A percentile compares a stretch with the other conserved stretches of the same genome.
These are phyloP conservation scores for Claviceps sp. DNA, from an alignment of 2,329 filamentous ascomycete genomes.

Conservation along the genomic window DNA sequence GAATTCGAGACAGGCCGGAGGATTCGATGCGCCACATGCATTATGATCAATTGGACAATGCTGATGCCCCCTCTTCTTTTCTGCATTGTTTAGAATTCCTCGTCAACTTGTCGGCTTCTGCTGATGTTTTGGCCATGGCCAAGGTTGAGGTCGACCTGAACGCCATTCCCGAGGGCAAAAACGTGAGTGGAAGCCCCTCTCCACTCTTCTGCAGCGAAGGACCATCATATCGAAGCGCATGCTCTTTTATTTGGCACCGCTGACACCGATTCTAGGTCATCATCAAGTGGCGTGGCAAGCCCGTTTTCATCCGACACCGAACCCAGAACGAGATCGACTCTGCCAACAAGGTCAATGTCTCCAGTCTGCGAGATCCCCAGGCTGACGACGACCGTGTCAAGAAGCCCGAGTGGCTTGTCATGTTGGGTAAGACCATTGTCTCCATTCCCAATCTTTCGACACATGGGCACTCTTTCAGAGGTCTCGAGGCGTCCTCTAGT, in stretches of 20 bases:
- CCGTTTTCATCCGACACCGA: conserved; percentile 98
- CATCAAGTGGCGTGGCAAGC: conserved; percentile 99
- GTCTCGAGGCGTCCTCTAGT: neutral
- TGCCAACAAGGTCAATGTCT: conserved; percentile 77
- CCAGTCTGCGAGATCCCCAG: conserved; percentile 81
- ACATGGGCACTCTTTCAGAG: no score
- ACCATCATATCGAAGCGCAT: neutral
- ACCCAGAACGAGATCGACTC: conserved; percentile 87
- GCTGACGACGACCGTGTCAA: conserved; percentile 84
- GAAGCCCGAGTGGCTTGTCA: conserved; percentile 97
- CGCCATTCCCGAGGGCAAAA: conserved; percentile 97
- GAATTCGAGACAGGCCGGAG: neutral
- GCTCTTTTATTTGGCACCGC: neutral
- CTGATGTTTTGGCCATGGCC: conserved; percentile 95
- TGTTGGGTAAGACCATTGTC: conserved; percentile 56
- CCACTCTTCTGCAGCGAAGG: neutral
- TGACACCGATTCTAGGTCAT: conserved; percentile 51
- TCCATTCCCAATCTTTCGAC: neutral
- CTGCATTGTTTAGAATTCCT: conserved; percentile 67
- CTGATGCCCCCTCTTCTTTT: conserved; percentile 13
- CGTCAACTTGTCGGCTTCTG: conserved; percentile 98
- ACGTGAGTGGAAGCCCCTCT: conserved; percentile 47
- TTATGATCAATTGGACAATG: conserved; percentile 13
- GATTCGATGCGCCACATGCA: conserved; percentile 2
- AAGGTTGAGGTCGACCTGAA: conserved; percentile 96